Evolutionary conservation across 495 filamentous ascomycete genomes (phyloP), one percentile per base, ranked within the genome.

Genomic region (Daldinia caldariorum): DNA sequence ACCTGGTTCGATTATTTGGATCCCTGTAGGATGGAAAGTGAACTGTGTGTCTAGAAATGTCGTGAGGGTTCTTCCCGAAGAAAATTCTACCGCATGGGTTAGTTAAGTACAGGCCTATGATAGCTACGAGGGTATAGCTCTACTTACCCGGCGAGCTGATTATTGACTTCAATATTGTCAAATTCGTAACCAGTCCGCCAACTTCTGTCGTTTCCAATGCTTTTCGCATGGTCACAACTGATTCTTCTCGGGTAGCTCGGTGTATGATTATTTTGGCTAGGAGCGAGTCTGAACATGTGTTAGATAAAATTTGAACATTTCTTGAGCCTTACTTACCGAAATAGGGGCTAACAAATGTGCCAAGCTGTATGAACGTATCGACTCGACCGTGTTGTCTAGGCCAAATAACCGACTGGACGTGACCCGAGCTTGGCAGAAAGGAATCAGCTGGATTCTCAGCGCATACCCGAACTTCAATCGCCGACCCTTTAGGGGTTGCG

Each of bases 231-330:
- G 79, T 79, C 43, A 80, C 58, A 18, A 87, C 83, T 3, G 84
- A 76, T 14, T 79, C 66, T 20, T 79, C 63, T 61, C 87, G 75
- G 14, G 75, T 78, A 13, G 74, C 61, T 0, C 76, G 74, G 68
- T 88, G 83, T 18, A 81, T 80, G 80, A 90, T 89, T 5, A 89
- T 77, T 66, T 90, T 90, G 29, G 86, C 87, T 53, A 90, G 75
- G n/a, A 90, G 72, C 4, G 88, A 86, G 75, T 90, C 86, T 83
- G 41, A 9, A 14, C 35, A 18, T 14, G 10, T 20, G 31, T 63
- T 4, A 67, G 31, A 54, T 18, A 31, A 32, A 12, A 18, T 39
- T 5, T 38, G 10, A 6, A n/a, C 14, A 2, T 3, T 5, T 22
- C 9, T 22, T 34, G n/a, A 26, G 22, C 12, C 45, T 29, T 16